These are phyloP conservation scores for Leishmania amazonensis DNA, from an alignment of 208 protist species.

Conservation along the genomic window DNA sequence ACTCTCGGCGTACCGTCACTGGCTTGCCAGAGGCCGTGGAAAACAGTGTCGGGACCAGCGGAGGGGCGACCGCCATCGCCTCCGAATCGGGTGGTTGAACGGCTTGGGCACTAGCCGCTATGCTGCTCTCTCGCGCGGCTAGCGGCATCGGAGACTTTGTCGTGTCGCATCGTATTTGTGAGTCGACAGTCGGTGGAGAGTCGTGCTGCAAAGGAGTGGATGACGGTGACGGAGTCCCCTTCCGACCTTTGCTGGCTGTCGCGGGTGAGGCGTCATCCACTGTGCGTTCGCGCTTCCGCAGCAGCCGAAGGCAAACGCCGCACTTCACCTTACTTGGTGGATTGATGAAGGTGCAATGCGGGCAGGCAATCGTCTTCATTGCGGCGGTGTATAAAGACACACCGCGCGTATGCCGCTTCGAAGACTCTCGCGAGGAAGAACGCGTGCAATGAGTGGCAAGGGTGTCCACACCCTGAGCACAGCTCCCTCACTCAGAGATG, in stretches of 20 bases:
- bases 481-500: neutral
- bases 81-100: neutral
- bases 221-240: neutral
- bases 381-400: neutral
- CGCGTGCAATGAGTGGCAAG: neutral
- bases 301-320: conserved; percentile 53
- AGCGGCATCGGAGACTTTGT: neutral
- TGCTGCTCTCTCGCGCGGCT: neutral
- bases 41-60: conserved; percentile 34
- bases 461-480: too few relatives aligned
- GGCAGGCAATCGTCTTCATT: conserved; percentile 44
- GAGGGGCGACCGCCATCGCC: neutral
- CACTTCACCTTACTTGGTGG: conserved; percentile 41
- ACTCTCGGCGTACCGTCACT: conserved; percentile 36
- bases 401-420: neutral
- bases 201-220: neutral
- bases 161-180: neutral
- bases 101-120: neutral
- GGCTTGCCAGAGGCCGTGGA: conserved; percentile 43
- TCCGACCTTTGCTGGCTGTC: neutral
- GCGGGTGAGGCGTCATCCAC: neutral
- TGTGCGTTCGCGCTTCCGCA: conserved; percentile 38
- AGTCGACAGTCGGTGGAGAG: too few relatives aligned
- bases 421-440: too few relatives aligned
- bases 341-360: conserved; percentile 75